Percentiles rank a stretch among this genome's conserved stretches.
These are phyloP conservation scores for Metschnikowia lachancei DNA, from an alignment of 805 yeast genomes.

Conservation along the genomic window DNA sequence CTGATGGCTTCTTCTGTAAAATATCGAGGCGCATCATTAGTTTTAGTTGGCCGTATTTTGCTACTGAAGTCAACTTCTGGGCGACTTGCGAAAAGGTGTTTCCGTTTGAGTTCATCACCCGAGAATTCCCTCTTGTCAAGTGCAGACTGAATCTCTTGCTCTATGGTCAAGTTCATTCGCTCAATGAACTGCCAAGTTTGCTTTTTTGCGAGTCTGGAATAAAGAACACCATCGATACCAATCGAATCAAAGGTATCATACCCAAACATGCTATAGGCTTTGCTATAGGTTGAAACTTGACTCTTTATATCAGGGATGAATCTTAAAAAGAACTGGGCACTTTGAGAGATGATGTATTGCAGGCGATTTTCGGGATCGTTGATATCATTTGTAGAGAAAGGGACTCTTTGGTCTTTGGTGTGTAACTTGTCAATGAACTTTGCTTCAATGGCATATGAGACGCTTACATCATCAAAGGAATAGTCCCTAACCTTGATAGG, in stretches of 20 bases:
- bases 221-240: slow-evolving; percentile 38
- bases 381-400: slow-evolving; percentile 35
- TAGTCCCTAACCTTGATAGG: slow-evolving; percentile 53
- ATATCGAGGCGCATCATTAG: background rate
- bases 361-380: slow-evolving; percentile 33
- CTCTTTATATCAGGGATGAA: slow-evolving; percentile 39
- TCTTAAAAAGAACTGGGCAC: slow-evolving; percentile 37
- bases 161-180: slow-evolving; percentile 29
- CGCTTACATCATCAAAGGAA: slow-evolving; percentile 42
- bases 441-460: slow-evolving; percentile 54
- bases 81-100: slow-evolving; percentile 23
- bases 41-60: slow-evolving; percentile 5
- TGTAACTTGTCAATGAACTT: slow-evolving; percentile 48
- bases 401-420: slow-evolving; percentile 28
- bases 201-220: slow-evolving; percentile 23
- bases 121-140: slow-evolving; percentile 27
- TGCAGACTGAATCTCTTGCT: slow-evolving; percentile 35
- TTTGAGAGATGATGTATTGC: slow-evolving; percentile 37
- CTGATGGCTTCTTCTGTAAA: slow-evolving; percentile 4
- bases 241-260: slow-evolving; percentile 28
- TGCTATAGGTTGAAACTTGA: slow-evolving; percentile 27
- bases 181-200: slow-evolving; percentile 36
- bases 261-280: slow-evolving; percentile 24
- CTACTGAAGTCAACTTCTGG: slow-evolving; percentile 2
- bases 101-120: slow-evolving; percentile 32